Conservation (phyloP, 2,329 filamentous ascomycete species). For the Phaeosphaeriaceae sp. region DNA sequence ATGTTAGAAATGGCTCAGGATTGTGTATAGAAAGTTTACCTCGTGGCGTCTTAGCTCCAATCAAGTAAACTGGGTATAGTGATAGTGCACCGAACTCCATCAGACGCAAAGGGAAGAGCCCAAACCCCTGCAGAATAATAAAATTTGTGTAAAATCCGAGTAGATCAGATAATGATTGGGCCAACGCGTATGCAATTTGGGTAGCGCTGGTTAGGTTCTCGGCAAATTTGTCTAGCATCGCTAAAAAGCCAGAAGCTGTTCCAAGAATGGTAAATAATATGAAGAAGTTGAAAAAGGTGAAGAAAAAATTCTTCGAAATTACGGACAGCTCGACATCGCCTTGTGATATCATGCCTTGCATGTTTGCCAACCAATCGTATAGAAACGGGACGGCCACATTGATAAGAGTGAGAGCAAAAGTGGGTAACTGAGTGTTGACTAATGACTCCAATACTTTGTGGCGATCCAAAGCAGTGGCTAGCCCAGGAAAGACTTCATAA, state of each 20-base stretch:
- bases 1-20: conserved; percentile 3
- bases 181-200: conserved; percentile 76
- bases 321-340: conserved; percentile 93
- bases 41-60: conserved; percentile 84
- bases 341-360: conserved; percentile 93
- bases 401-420: conserved; percentile 81
- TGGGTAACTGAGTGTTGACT: conserved; percentile 87
- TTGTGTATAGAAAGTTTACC: conserved; percentile 37
- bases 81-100: conserved; percentile 86
- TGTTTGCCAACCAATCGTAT: conserved; percentile 90
- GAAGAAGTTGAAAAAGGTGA: conserved; percentile 99
- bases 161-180: conserved; percentile 74
- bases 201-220: conserved; percentile 80
- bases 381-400: conserved; percentile 91
- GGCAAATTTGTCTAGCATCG: conserved; percentile 67
- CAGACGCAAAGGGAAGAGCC: conserved; percentile 88
- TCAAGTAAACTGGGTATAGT: conserved; percentile 79
- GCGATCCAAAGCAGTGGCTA: conserved; percentile 70
- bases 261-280: conserved; percentile 90
- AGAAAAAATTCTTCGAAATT: conserved; percentile 99
- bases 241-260: conserved; percentile 76
- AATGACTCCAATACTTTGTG: conserved; percentile 76
- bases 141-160: conserved; percentile 91
- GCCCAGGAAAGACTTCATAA: conserved; percentile 69
- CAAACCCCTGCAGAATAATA: conserved; percentile 91